phyloP scores from a whole-genome alignment of 495 filamentous ascomycete species.

The Terfezia boudieri region DNA sequence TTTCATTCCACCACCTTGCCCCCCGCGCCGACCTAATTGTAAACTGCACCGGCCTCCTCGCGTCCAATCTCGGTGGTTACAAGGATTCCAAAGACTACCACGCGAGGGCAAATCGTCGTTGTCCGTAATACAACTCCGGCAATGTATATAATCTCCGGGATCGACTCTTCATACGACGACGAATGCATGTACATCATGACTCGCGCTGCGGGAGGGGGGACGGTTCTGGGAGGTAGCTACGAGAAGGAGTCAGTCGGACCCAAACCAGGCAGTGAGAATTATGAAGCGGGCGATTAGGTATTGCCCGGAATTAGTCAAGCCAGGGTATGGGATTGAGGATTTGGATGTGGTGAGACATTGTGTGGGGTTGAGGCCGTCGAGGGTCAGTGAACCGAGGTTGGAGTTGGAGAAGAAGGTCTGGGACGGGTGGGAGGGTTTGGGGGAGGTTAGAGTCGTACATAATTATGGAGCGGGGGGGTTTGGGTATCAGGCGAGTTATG shows the following conservation, averaged over 20 bases:
- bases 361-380: constrained; percentile 63
- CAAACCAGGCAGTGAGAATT: constrained; percentile 59
- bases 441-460: constrained; percentile 56
- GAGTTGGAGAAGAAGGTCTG: constrained; percentile 48
- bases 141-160: constrained; percentile 50
- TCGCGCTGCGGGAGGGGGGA: constrained; percentile 54
- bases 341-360: constrained; percentile 72
- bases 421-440: constrained; percentile 15
- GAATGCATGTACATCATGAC: constrained; percentile 82
- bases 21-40: constrained; percentile 46
- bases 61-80: constrained; percentile 59
- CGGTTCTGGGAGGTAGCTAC: constrained; percentile 72
- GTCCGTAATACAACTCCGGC: constrained; percentile 60
- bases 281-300: constrained; percentile 63
- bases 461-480: constrained; percentile 94
- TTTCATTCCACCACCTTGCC: constrained; percentile 33
- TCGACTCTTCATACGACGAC: constrained; percentile 48
- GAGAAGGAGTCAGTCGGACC: constrained; percentile 52
- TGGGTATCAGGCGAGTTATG: constrained; percentile 63
- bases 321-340: constrained; percentile 54
- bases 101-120: constrained; percentile 67
- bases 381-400: constrained; percentile 53
- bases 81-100: constrained; percentile 45
- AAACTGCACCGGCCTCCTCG: constrained; percentile 69
- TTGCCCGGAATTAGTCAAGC: constrained; percentile 45